A percentile compares a stretch with the other conserved stretches of the same genome.
Conservation (phyloP, 1,284 basidiomycete genomes). For the Polyporus tsugae region DNA sequence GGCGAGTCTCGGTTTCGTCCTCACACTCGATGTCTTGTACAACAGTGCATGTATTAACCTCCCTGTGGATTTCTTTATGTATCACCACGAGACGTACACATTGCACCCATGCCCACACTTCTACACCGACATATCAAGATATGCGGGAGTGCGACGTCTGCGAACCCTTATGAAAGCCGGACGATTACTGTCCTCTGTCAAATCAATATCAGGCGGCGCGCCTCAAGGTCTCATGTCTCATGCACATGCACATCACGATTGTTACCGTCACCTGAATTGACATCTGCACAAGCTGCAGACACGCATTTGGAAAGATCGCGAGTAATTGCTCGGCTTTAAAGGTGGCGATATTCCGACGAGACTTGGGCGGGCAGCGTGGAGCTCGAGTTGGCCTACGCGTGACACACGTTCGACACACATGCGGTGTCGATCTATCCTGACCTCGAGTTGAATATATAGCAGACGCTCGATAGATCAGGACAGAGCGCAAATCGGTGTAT, state of each 20-base stretch:
- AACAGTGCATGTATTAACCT: neutral
- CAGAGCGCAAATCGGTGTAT: neutral
- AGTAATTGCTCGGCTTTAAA: neutral
- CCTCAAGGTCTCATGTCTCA: neutral
- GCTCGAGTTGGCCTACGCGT: too few relatives aligned
- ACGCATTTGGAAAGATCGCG: neutral
- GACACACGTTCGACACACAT: too few relatives aligned
- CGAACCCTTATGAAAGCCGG: neutral
- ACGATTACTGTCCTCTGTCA: neutral
- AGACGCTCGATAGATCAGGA: neutral
- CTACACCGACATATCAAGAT: neutral
- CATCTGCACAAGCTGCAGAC: too few relatives aligned
- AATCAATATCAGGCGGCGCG: neutral
- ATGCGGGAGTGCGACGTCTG: neutral
- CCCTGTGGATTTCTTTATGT: neutral
- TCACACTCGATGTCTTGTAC: neutral
- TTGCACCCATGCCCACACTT: neutral
- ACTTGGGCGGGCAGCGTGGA: neutral
- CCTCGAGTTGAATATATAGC: neutral
- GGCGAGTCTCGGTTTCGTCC: neutral
- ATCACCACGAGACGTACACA: neutral
- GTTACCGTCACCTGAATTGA: neutral
- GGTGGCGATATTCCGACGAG: neutral
- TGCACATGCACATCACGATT: neutral
- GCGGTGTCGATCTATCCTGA: too few relatives aligned